Evolutionary conservation across 371 early-diverging fungal species (phyloP).

Genomic region (Basidiobolus meristosporus): DNA sequence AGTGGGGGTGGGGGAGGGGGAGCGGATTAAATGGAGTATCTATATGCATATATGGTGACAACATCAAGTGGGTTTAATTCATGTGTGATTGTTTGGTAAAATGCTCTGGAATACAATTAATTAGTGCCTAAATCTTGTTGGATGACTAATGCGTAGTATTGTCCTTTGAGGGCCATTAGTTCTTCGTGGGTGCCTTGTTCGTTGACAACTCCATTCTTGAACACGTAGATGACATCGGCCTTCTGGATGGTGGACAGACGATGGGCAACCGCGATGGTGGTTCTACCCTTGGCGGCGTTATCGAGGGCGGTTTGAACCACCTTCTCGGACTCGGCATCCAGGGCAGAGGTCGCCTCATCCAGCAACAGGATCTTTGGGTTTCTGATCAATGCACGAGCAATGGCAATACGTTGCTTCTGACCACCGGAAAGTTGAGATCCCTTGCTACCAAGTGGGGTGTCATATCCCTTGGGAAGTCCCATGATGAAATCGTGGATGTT

Average conservation of each 20-base stretch:
- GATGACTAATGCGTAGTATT: slow-evolving; percentile 15
- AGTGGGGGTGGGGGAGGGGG: too few relatives aligned
- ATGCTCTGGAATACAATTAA: too few relatives aligned
- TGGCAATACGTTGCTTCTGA: slow-evolving; percentile 30
- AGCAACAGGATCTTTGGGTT: slow-evolving; percentile 72
- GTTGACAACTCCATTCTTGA: slow-evolving; percentile 51
- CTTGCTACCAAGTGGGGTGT: slow-evolving; percentile 50
- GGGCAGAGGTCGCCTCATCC: slow-evolving; percentile 93
- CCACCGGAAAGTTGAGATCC: slow-evolving; percentile 39
- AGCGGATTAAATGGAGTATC: too few relatives aligned
- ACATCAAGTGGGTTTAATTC: too few relatives aligned
- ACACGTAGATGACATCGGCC: slow-evolving; percentile 58
- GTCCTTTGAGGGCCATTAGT: slow-evolving; percentile 18
- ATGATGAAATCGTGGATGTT: slow-evolving; percentile 49
- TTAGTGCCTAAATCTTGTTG: slow-evolving; percentile 6
- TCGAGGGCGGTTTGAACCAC: slow-evolving; percentile 78
- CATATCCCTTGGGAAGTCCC: slow-evolving; percentile 37
- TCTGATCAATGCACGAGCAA: slow-evolving; percentile 40
- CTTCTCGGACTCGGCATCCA: slow-evolving; percentile 80
- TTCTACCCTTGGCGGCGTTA: slow-evolving; percentile 39
- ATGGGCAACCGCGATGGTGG: slow-evolving; percentile 49
- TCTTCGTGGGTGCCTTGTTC: slow-evolving; percentile 72
- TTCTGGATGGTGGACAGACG: slow-evolving; percentile 48
- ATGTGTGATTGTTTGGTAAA: too few relatives aligned
- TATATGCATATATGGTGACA: too few relatives aligned